Percentiles rank a stretch among this genome's conserved stretches.
These are phyloP conservation scores for Nannizzia gypsea DNA, from an alignment of 2,329 filamentous ascomycete genomes.

Conservation along the genomic window DNA sequence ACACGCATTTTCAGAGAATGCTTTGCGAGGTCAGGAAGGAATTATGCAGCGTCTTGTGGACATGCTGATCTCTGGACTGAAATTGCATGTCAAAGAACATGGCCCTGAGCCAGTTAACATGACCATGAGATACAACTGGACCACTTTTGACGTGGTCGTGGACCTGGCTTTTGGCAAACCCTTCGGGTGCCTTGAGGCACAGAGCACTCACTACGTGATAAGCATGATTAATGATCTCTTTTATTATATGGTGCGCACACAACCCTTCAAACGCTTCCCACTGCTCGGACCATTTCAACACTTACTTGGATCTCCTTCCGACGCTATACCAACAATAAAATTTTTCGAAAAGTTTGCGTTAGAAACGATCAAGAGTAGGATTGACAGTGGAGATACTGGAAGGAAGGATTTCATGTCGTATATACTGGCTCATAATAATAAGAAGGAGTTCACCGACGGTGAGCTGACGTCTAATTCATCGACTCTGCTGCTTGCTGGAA, in stretches of 20 bases:
- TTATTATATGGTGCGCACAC: slow-evolving; percentile 6
- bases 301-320: neutral
- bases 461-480: slow-evolving; percentile 31
- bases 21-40: slow-evolving; percentile 24
- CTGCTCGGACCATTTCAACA: slow-evolving; percentile 10
- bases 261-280: neutral
- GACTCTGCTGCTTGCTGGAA: slow-evolving; percentile 34
- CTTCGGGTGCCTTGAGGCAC: slow-evolving; percentile 29
- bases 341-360: slow-evolving; percentile 12
- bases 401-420: slow-evolving; percentile 32
- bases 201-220: slow-evolving; percentile 12
- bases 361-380: slow-evolving; percentile 19
- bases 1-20: slow-evolving; percentile 27
- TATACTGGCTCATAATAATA: slow-evolving; percentile 25
- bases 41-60: slow-evolving; percentile 24
- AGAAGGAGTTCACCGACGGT: slow-evolving; percentile 16
- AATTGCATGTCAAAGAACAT: neutral
- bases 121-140: slow-evolving; percentile 24
- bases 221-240: slow-evolving; percentile 5
- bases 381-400: slow-evolving; percentile 16
- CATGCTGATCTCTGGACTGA: slow-evolving; percentile 14
- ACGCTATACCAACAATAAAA: neutral
- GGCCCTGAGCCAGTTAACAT: slow-evolving; percentile 20
- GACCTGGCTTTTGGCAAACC: slow-evolving; percentile 32
- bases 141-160: slow-evolving; percentile 31